These are phyloP conservation scores for Arabidopsis suecica DNA, from an alignment of 345 rosid species.

Conservation along the genomic window DNA sequence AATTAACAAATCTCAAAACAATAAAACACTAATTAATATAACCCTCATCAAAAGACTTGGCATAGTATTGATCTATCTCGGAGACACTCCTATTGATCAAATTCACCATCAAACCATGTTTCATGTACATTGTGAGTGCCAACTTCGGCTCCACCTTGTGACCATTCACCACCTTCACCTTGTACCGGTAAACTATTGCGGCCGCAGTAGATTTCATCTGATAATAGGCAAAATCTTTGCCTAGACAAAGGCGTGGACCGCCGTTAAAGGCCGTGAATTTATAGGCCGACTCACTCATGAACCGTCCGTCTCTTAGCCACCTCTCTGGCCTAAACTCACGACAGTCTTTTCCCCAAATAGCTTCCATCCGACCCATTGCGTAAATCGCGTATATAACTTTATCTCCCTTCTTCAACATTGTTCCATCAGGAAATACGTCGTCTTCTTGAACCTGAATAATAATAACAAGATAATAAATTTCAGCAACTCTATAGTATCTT, in stretches of 20 bases:
- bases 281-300: conserved; percentile 88
- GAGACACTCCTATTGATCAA: conserved; percentile 32
- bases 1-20: conserved; percentile 25
- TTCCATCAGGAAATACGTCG: conserved; percentile 87
- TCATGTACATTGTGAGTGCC: conserved; percentile 97
- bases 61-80: conserved; percentile 32
- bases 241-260: conserved; percentile 89
- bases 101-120: conserved; percentile 52
- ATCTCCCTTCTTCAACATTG: conserved; percentile 79
- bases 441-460: conserved; percentile 71
- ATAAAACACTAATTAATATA: conserved; percentile 7
- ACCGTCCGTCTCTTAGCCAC: conserved; percentile 84
- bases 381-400: conserved; percentile 87
- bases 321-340: conserved; percentile 84
- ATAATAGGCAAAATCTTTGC: conserved; percentile 93
- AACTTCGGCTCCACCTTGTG: conserved; percentile 67
- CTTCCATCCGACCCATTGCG: conserved; percentile 95
- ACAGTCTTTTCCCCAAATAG: conserved; percentile 92
- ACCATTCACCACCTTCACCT: conserved; percentile 58
- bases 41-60: conserved; percentile 26
- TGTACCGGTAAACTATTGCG: conserved; percentile 67
- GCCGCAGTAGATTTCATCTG: conserved; percentile 88
- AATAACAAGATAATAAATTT: background rate
- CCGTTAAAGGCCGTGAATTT: conserved; percentile 92
- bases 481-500: background rate